Conservation (phyloP, 1,284 basidiomycete genomes). For the Trichosporon sp. region DNA sequence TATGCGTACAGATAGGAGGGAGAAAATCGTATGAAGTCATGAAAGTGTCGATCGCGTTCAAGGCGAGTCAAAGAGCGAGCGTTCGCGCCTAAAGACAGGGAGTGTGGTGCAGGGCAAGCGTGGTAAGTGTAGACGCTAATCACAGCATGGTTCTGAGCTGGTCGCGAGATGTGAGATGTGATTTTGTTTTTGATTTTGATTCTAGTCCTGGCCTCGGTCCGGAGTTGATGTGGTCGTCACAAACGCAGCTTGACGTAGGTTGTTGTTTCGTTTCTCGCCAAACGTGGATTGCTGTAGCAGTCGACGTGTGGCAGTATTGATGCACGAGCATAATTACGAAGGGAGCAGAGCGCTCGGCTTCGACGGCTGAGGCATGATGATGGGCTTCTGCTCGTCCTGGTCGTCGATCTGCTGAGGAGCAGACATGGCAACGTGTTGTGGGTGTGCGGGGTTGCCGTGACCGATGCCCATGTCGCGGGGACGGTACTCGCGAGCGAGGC, state of each 20-base stretch:
- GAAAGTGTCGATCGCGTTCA: background rate
- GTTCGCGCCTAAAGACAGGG: background rate
- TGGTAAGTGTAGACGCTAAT: background rate
- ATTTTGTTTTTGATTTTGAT: background rate
- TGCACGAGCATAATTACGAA: background rate
- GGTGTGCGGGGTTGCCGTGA: background rate
- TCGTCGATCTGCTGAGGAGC: background rate
- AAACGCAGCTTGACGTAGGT: too few species aligned
- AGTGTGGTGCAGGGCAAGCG: background rate
- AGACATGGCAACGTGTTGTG: background rate
- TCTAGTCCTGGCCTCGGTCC: too few species aligned
- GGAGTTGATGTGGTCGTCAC: too few species aligned
- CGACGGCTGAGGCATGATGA: slow-evolving; percentile 2
- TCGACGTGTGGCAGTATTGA: background rate
- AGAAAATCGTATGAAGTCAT: background rate
- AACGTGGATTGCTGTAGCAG: background rate
- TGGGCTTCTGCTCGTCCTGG: slow-evolving; percentile 1
- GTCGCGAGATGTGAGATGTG: background rate
- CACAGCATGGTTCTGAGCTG: background rate
- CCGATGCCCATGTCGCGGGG: background rate
- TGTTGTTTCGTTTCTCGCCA: too few species aligned
- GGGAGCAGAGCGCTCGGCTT: background rate
- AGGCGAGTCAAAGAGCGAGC: background rate
- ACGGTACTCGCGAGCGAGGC: background rate
- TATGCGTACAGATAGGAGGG: background rate